Evolutionary conservation across 208 protist species (phyloP), one percentile per base, ranked within the genome.

Genomic region (Herpetomonas tarakana): DNA sequence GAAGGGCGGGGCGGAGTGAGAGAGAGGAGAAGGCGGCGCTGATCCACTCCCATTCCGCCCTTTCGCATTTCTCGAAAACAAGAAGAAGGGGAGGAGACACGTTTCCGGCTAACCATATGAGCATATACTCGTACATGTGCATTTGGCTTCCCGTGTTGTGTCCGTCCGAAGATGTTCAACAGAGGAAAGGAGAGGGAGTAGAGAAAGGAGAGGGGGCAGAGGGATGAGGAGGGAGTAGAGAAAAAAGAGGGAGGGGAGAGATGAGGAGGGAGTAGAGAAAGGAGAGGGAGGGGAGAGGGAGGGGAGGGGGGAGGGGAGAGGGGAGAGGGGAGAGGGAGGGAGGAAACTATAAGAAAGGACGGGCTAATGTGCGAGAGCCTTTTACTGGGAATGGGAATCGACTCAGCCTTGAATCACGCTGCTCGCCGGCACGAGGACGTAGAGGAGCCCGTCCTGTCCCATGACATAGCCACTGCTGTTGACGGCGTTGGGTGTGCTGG

Each of bases 261-360:
- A 31, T 39, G 59, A 46, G 25, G 26, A 30, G 19, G 2, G 29
- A 26, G 22, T n/a, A 53, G 31, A 24, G 44, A 47, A 21, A 24
- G 47, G 26, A 44, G 18, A 35, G 44, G 57, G 24, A 29, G 52
- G 52, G 19, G 14, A 41, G 14, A 14, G 14, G 35, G 35, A 14
- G 14, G 35, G 35, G 35, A 14, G 35, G 35, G 14, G 35, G 35
- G 35, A 55, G 7, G 31, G 30, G 53, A 28, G 28, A 35, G 26
- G 47, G 49, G n/a, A 28, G 25, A 62, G 28, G 1, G 25, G 21
- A 21, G 9, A 46, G 49, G 21, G 49, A 53, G 7, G 27, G 49
- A 11, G 21, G 27, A n/a, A 41, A 50, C 55, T 63, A 62, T 64
- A 46, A 65, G 2, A 59, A 58, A 68, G 35, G 24, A 50, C 3